Evolutionary conservation across 768 basidiomycete species (phyloP).

Genomic region (Suillus luteus): DNA sequence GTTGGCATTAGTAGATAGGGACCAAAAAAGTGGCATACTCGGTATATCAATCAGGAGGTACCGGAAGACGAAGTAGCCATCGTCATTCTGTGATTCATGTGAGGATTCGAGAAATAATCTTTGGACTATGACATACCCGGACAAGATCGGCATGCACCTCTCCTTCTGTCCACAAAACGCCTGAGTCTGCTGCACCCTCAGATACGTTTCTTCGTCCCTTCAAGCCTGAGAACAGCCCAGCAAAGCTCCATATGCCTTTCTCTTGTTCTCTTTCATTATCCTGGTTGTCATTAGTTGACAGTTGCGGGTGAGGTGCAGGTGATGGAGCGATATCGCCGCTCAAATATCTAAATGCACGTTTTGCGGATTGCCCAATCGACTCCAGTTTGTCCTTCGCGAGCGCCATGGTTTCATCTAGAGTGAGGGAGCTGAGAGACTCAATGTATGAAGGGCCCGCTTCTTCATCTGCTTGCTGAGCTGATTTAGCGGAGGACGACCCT

Average conservation of each 20-base stretch:
- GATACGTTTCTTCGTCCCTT: constrained; percentile 40
- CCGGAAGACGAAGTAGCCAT: constrained; percentile 76
- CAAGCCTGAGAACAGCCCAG: constrained; percentile 71
- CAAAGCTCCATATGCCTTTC: constrained; percentile 52
- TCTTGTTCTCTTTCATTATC: constrained; percentile 33
- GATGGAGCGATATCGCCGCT: constrained; percentile 58
- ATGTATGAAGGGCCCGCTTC: constrained; percentile 35
- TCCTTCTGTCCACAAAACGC: constrained; percentile 64
- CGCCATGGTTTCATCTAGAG: constrained; percentile 53
- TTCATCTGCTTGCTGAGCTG: constrained; percentile 34
- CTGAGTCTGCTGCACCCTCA: constrained; percentile 37
- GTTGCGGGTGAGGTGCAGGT: constrained; percentile 31
- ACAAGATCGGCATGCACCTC: constrained; percentile 82
- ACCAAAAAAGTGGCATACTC: constrained; percentile 49
- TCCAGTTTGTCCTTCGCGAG: constrained; percentile 47
- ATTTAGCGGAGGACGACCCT: constrained; percentile 50
- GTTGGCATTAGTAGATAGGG: constrained; percentile 16
- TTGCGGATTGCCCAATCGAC: constrained; percentile 49
- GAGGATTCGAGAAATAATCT: constrained; percentile 11
- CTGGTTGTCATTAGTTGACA: constrained; percentile 32
- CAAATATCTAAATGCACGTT: constrained; percentile 68
- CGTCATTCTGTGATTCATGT: constrained; percentile 54
- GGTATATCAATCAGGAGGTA: constrained; percentile 82
- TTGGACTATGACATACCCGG: constrained; percentile 49
- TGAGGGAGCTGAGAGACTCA: constrained; percentile 52